Evolutionary conservation across 768 basidiomycete species (phyloP), one percentile per base, ranked within the genome.

Genomic region (Leccinellum albellum): DNA sequence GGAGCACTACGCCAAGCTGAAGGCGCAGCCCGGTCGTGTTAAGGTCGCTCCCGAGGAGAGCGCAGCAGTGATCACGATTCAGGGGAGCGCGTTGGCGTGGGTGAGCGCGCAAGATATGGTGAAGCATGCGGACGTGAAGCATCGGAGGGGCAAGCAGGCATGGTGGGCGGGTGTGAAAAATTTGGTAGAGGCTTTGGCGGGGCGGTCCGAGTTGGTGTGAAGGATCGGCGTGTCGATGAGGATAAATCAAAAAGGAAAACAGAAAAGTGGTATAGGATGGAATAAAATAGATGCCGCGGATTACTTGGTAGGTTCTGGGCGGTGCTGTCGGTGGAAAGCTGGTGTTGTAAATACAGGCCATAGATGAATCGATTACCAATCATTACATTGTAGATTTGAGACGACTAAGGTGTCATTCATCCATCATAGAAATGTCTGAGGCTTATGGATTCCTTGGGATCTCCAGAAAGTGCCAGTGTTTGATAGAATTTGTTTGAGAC

Each of bases 51-150:
- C 76, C 1, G 77, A 74, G 0, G 87, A 90, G 61, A 82, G 83
- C 14, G 94, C 92, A 2, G 90, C 92, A 10, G 87, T 94, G 54
- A 97, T 99, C 64, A 95, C 90, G 26, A 90, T 98, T 61, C 90
- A 97, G 69, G 83, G 89, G 21, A 87, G 88, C 50, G 75, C 81
- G 33, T 78, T 98, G 61, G 77, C 84, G 61, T 93, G 93, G 84
- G 89, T 94, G 2, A 83, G 89, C 0, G 90, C 95, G 58, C 78
- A 81, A 59, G 91, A 91, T 64, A 91, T 98, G 83, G 76, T 89
- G 54, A 76, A 78, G 57, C 87, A 92, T 49, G 91, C 96, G 23
- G 95, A 99, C 73, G 91, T 96, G 88, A 85, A 82, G 77, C 85
- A 94, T 70, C 79, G 96, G 58, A 74, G 94, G 58, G 94, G 92